These are phyloP conservation scores for Diutina catenulata DNA, from an alignment of 1,139 yeast species.

Conservation along the genomic window DNA sequence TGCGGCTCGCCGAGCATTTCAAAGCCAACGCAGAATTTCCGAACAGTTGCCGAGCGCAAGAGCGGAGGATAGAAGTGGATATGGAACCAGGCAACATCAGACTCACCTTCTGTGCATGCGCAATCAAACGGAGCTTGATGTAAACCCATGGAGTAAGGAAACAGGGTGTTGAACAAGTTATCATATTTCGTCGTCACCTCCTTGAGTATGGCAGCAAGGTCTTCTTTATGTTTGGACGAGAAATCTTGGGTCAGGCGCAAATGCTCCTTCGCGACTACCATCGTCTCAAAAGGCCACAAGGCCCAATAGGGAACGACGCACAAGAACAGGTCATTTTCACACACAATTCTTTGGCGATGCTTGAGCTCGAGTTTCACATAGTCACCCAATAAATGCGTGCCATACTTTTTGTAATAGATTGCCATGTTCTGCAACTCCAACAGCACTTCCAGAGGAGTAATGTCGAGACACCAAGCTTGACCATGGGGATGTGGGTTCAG, in stretches of 20 bases:
- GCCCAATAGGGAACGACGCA: conserved; percentile 83
- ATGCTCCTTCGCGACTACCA: conserved; percentile 46
- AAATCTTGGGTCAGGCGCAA: conserved; percentile 42
- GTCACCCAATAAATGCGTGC: conserved; percentile 47
- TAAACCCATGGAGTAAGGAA: conserved; percentile 75
- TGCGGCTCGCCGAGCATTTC: conserved; percentile 75
- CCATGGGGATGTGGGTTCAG: conserved; percentile 76
- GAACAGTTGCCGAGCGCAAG: conserved; percentile 62
- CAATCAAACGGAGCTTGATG: conserved; percentile 60
- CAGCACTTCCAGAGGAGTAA: conserved; percentile 58
- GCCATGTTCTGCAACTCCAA: conserved; percentile 42
- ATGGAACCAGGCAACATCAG: conserved; percentile 50
- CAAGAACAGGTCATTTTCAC: conserved; percentile 49
- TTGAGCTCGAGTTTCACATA: conserved; percentile 48
- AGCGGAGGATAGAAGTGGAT: conserved; percentile 75
- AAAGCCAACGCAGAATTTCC: conserved; percentile 67
- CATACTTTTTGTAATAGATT: conserved; percentile 32
- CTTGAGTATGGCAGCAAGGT: conserved; percentile 46
- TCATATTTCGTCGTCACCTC: conserved; percentile 56
- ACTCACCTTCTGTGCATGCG: conserved; percentile 24
- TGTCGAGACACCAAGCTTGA: conserved; percentile 68
- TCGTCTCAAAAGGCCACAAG: conserved; percentile 70
- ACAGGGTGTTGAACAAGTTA: conserved; percentile 55
- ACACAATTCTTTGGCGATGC: conserved; percentile 41
- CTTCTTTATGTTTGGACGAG: conserved; percentile 34